These are phyloP conservation scores for Eucalyptus cloeziana DNA, from an alignment of 345 rosid species.

Conservation along the genomic window DNA sequence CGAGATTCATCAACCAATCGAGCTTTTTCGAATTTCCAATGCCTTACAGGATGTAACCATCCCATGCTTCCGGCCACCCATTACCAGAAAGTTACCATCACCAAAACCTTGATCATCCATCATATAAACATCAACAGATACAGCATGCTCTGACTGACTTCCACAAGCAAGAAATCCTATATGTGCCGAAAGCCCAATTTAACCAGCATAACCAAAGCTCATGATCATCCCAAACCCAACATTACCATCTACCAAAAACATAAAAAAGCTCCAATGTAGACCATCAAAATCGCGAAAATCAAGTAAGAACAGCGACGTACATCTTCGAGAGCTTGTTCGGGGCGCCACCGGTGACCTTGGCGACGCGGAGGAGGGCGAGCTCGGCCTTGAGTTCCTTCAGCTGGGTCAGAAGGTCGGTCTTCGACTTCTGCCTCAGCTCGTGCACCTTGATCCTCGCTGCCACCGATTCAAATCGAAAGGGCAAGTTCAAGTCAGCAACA, in stretches of 20 bases:
- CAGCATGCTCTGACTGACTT: not conserved
- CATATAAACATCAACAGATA: not conserved
- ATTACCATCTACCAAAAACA: not conserved
- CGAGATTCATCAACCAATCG: not conserved
- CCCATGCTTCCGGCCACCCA: not conserved
- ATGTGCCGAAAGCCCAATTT: not conserved
- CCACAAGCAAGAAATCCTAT: not conserved
- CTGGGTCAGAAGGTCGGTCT: conserved; percentile 37
- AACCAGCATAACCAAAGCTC: not conserved
- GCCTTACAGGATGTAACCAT: not conserved
- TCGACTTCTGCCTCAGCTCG: conserved; percentile 51
- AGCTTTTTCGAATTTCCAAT: not conserved
- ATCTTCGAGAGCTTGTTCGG: conserved; percentile 67
- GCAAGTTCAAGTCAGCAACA: not conserved
- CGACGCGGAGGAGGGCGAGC: conserved; percentile 62
- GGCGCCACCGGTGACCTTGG: conserved; percentile 70
- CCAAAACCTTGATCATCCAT: not conserved
- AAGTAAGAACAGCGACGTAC: not conserved
- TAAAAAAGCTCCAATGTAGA: not conserved
- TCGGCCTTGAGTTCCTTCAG: conserved; percentile 58
- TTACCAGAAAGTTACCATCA: not conserved
- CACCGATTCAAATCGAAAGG: not conserved
- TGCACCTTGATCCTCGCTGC: conserved; percentile 64
- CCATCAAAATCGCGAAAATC: not conserved
- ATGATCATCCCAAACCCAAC: not conserved